phyloP scores from a whole-genome alignment of 2,329 filamentous ascomycete genomes.

The Cytospora paraplurivora region DNA sequence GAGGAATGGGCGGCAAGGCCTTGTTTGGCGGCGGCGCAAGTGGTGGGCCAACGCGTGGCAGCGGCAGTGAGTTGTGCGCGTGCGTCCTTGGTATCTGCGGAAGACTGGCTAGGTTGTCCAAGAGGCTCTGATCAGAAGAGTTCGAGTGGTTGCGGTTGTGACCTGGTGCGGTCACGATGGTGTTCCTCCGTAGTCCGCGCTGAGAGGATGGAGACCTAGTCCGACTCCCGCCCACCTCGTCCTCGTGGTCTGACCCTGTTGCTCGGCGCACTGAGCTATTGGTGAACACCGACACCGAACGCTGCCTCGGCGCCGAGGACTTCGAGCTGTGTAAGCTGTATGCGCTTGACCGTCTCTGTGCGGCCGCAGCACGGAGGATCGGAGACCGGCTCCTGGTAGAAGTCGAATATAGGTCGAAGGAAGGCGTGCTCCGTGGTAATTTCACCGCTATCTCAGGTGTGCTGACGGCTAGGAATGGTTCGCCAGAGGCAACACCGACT shows the following conservation, averaged over 20 bases:
- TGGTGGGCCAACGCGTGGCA: constrained; percentile 56
- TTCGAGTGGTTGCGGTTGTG: constrained; percentile 7
- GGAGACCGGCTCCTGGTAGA: constrained; percentile 30
- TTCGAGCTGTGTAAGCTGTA: constrained; percentile 29
- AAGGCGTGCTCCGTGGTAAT: constrained; percentile 37
- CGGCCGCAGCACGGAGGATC: constrained; percentile 26
- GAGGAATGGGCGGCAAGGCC: constrained; percentile 57
- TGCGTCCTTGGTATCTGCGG: constrained; percentile 40
- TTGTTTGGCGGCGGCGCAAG: constrained; percentile 57
- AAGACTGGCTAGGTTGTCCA: constrained; percentile 49
- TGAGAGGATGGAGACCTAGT: neutral
- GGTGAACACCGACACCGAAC: constrained; percentile 22
- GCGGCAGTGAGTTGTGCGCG: constrained; percentile 42
- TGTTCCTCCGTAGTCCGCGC: constrained; percentile 24
- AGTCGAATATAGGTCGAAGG: constrained; percentile 37
- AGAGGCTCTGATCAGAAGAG: constrained; percentile 26
- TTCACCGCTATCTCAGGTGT: constrained; percentile 6
- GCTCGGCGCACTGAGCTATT: constrained; percentile 12
- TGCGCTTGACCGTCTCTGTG: constrained; percentile 31
- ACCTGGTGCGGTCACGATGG: constrained; percentile 27
- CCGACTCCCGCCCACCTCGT: constrained; percentile 4
- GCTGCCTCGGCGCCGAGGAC: constrained; percentile 9
- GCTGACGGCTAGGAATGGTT: neutral
- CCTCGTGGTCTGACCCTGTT: neutral
- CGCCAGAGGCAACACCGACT: neutral